Percentiles rank a stretch among this genome's conserved stretches.
phyloP scores from a whole-genome alignment of 352 stramenopile species.

The Globisporangium mamillatum region DNA sequence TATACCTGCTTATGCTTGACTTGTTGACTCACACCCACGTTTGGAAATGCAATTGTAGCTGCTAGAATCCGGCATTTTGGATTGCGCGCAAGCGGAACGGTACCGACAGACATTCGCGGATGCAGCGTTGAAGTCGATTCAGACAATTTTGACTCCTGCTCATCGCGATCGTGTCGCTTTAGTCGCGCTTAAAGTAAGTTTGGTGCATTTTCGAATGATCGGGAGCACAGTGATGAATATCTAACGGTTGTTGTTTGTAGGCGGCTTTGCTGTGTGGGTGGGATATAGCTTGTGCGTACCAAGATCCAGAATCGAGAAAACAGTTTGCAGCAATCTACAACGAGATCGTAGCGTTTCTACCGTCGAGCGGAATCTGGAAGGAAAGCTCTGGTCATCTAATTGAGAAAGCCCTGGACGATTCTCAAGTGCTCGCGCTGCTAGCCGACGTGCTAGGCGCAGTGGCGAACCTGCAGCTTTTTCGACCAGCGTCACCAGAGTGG shows the following conservation, averaged over 20 bases:
- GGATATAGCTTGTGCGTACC: conserved; percentile 41
- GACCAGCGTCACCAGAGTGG: conserved; percentile 32
- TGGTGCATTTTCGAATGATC: background rate
- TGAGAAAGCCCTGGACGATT: conserved; percentile 29
- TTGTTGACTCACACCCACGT: background rate
- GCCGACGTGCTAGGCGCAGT: conserved; percentile 41
- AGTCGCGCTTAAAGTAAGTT: conserved; percentile 28
- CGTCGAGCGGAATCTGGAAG: conserved; percentile 39
- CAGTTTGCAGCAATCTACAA: conserved; percentile 38
- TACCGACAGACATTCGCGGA: conserved; percentile 17
- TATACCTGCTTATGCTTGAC: background rate
- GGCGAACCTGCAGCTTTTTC: conserved; percentile 29
- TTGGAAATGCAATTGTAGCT: conserved; percentile 10
- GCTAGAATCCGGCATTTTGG: conserved; percentile 11
- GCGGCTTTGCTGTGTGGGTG: conserved; percentile 43
- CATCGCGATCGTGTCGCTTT: conserved; percentile 13
- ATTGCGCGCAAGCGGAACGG: background rate
- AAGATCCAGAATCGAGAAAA: conserved; percentile 24
- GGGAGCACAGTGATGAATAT: background rate
- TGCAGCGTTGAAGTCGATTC: conserved; percentile 8
- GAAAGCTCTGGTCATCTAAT: conserved; percentile 27
- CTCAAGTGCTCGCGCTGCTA: conserved; percentile 32
- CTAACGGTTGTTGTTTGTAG: conserved; percentile 23
- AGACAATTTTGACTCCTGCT: conserved; percentile 2
- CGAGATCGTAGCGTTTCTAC: conserved; percentile 47